Conservation (phyloP, 1,284 basidiomycete genomes). For the Ustilago nuda region DNA sequence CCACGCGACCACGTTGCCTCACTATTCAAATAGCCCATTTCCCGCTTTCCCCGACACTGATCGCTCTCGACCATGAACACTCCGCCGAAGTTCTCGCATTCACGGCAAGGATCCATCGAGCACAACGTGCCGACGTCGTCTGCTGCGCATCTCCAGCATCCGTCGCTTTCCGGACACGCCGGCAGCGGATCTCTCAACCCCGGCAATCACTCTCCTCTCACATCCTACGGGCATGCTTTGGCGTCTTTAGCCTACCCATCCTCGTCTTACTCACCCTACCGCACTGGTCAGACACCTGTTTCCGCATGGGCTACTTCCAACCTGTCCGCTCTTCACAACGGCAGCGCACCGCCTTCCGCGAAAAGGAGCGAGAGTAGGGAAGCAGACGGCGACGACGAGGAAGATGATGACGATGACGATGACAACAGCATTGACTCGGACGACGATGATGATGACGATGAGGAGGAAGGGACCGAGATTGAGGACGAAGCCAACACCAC, state of each 20-base stretch:
- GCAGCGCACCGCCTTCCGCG: constrained; percentile 26
- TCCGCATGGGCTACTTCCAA: constrained; percentile 37
- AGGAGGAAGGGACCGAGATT: constrained; percentile 26
- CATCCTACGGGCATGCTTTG: constrained; percentile 43
- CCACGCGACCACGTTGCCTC: neutral
- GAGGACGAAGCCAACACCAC: constrained; percentile 35
- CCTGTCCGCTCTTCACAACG: constrained; percentile 31
- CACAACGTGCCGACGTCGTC: constrained; percentile 31
- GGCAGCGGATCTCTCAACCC: constrained; percentile 36
- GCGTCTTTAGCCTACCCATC: constrained; percentile 49
- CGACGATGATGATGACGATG: constrained; percentile 41
- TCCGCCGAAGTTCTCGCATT: constrained; percentile 50
- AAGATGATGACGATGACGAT: constrained; percentile 30
- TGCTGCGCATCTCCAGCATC: constrained; percentile 44
- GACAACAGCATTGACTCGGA: constrained; percentile 43
- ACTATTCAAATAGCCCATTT: neutral
- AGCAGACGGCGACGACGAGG: constrained; percentile 29
- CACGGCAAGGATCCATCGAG: constrained; percentile 53
- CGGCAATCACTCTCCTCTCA: constrained; percentile 42
- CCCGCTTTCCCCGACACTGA: neutral
- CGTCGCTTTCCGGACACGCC: constrained; percentile 27
- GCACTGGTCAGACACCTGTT: constrained; percentile 19
- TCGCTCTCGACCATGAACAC: constrained; percentile 40
- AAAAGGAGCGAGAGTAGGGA: constrained; percentile 36
- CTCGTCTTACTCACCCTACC: constrained; percentile 43